A percentile compares a stretch with the other conserved stretches of the same genome.
phyloP scores from a whole-genome alignment of 371 early-diverging fungal genomes.

The Mucor sp. region DNA sequence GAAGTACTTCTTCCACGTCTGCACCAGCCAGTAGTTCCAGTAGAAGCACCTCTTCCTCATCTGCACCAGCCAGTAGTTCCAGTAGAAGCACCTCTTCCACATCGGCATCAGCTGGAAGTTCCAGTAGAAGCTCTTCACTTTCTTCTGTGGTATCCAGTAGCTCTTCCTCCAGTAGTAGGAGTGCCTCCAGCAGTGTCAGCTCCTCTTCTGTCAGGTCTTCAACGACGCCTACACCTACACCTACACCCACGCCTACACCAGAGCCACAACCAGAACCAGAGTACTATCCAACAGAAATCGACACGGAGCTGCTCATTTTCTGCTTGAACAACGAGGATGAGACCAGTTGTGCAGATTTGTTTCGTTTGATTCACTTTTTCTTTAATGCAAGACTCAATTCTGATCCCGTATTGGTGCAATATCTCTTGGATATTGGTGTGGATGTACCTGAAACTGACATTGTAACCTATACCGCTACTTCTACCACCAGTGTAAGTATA shows the following conservation, averaged over 20 bases:
- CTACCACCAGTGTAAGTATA: constrained; percentile 5
- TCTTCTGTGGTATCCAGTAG: background rate
- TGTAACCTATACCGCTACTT: background rate
- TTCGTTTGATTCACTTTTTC: constrained; percentile 5
- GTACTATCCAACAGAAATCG: background rate
- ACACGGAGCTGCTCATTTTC: constrained; percentile 3
- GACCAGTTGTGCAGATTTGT: constrained; percentile 1
- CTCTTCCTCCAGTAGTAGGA: background rate
- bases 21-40: too few species aligned
- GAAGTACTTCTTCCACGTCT: background rate
- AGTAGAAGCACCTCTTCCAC: background rate
- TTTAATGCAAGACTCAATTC: constrained; percentile 4
- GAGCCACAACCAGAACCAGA: background rate
- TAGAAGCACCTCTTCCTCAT: too few species aligned
- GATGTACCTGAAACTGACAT: background rate
- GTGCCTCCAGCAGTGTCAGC: background rate
- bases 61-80: background rate
- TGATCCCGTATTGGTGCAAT: background rate
- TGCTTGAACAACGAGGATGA: background rate
- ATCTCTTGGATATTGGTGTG: constrained; percentile 3
- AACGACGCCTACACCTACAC: background rate
- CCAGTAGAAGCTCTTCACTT: too few species aligned
- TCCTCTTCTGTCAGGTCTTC: background rate
- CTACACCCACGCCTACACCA: background rate
- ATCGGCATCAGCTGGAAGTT: too few species aligned